Evolutionary conservation across 2,329 filamentous ascomycete species (phyloP).

Genomic region (Fusarium brevicatenulatum): DNA sequence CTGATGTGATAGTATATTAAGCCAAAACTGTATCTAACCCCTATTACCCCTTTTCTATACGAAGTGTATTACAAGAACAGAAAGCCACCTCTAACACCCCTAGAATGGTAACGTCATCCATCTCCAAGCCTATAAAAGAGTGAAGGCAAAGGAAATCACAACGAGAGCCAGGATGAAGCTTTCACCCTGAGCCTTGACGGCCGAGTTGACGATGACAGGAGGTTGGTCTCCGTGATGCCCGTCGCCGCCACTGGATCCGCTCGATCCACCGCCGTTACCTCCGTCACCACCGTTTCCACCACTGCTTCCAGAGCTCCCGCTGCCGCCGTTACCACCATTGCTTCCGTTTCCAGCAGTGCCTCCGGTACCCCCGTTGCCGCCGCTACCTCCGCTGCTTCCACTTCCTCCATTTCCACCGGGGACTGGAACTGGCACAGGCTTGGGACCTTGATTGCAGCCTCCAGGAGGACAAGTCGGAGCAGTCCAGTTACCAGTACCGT

Average conservation of each 20-base stretch:
- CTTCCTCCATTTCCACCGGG: slow-evolving; percentile 4
- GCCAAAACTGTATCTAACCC: slow-evolving; percentile 1
- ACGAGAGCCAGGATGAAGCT: not conserved
- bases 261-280: not conserved
- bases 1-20: slow-evolving; percentile 27
- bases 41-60: slow-evolving; percentile 28
- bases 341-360: not conserved
- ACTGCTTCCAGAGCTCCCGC: not conserved
- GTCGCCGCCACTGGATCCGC: not conserved
- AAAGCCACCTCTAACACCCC: not conserved
- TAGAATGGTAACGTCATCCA: not conserved
- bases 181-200: slow-evolving; percentile 3
- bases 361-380: not conserved
- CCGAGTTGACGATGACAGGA: slow-evolving; percentile 23
- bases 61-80: slow-evolving; percentile 1
- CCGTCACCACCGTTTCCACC: not conserved
- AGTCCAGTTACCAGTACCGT: slow-evolving; percentile 32
- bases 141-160: not conserved
- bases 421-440: slow-evolving; percentile 7
- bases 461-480: slow-evolving; percentile 30
- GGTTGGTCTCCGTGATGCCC: not conserved
- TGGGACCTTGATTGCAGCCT: slow-evolving; percentile 24
- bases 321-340: not conserved
- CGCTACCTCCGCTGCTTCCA: not conserved
- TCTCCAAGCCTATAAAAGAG: slow-evolving; percentile 16